Evolutionary conservation across 2,329 filamentous ascomycete genomes (phyloP).

Genomic region (Xylaria sp.): DNA sequence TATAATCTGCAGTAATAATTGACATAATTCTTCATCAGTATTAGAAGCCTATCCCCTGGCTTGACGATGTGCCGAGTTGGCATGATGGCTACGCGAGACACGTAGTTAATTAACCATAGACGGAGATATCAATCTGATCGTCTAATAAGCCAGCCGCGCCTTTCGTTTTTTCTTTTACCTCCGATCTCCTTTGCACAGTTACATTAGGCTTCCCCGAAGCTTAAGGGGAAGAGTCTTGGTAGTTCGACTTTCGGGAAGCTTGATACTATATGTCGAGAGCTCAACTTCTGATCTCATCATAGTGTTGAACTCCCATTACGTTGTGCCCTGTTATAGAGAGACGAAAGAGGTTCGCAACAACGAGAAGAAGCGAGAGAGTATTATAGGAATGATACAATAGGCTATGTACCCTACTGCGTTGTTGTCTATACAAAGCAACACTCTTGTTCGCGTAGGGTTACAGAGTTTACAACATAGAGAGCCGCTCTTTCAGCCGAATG

Average conservation of each 20-base stretch:
- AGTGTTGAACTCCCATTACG: background rate
- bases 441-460: background rate
- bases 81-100: background rate
- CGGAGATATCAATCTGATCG: background rate
- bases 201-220: background rate
- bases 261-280: background rate
- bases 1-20: background rate
- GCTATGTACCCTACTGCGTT: background rate
- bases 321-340: background rate
- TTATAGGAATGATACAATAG: background rate
- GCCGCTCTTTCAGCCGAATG: too few relatives aligned
- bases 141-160: background rate
- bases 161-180: background rate
- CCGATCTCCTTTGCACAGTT: background rate
- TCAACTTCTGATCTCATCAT: background rate
- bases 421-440: background rate
- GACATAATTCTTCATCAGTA: background rate
- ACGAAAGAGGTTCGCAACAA: background rate
- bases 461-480: background rate
- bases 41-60: background rate
- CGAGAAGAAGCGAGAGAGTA: background rate
- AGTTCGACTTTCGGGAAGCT: background rate
- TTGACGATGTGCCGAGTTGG: background rate
- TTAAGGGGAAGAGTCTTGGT: background rate
- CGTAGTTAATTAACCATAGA: background rate